A percentile compares a stretch with the other conserved stretches of the same genome.
Conservation (phyloP, 1,284 basidiomycete genomes). For the Ustilago curta region DNA sequence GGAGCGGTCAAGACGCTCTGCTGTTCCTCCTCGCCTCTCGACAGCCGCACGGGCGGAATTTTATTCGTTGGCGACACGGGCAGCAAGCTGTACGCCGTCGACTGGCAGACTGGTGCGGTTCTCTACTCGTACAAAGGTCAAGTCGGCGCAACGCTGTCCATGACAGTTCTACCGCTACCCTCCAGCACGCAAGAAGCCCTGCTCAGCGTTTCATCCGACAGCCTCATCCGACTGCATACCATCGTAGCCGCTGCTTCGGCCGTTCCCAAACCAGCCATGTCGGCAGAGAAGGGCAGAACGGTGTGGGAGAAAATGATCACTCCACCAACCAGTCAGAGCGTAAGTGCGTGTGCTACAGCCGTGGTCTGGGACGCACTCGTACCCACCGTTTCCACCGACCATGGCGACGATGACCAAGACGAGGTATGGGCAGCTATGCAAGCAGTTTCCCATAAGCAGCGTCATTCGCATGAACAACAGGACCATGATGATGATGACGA, state of each 20-base stretch:
- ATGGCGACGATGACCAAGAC: constrained; percentile 37
- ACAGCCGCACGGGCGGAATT: constrained; percentile 26
- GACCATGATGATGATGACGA: constrained; percentile 23
- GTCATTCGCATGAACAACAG: neutral
- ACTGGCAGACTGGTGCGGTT: constrained; percentile 41
- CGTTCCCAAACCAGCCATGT: constrained; percentile 25
- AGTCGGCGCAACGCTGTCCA: constrained; percentile 28
- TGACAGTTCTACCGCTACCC: constrained; percentile 24
- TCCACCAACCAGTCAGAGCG: constrained; percentile 11
- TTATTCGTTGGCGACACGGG: constrained; percentile 55
- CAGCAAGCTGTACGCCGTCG: constrained; percentile 50
- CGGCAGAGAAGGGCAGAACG: constrained; percentile 29
- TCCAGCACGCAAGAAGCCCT: constrained; percentile 17
- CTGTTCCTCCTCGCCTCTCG: constrained; percentile 19
- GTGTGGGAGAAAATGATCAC: constrained; percentile 34
- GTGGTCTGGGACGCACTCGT: constrained; percentile 52
- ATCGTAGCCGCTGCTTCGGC: constrained; percentile 23
- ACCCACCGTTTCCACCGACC: constrained; percentile 15
- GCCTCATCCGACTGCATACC: constrained; percentile 24
- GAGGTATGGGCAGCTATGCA: constrained; percentile 50
- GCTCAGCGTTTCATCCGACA: constrained; percentile 40
- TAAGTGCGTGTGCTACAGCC: constrained; percentile 25
- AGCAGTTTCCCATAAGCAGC: constrained; percentile 12
- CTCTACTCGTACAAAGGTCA: constrained; percentile 54
- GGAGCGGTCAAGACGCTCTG: constrained; percentile 44